A percentile compares a stretch with the other conserved stretches of the same genome.
phyloP scores from a whole-genome alignment of 2,329 filamentous ascomycete species.

The Rugonectria rugulosa region DNA sequence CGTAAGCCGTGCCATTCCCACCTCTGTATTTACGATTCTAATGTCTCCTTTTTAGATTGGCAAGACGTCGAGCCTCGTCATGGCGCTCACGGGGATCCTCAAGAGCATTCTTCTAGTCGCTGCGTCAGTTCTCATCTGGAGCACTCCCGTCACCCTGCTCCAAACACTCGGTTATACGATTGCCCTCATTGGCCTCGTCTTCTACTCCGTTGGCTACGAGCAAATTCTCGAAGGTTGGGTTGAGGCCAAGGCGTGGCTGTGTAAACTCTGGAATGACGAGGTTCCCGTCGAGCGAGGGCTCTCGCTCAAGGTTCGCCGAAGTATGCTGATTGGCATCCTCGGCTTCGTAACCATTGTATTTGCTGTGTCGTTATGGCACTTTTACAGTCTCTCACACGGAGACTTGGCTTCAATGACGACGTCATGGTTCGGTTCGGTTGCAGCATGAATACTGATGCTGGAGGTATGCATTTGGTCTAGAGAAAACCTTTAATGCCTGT shows the following conservation, averaged over 20 bases:
- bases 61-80: slow-evolving; percentile 85
- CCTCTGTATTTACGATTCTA: slow-evolving; percentile 13
- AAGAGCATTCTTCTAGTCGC: slow-evolving; percentile 87
- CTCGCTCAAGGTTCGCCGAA: slow-evolving; percentile 31
- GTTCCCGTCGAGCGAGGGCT: slow-evolving; percentile 29
- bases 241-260: slow-evolving; percentile 34
- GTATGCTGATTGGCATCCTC: slow-evolving; percentile 33
- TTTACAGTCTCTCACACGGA: slow-evolving; percentile 27
- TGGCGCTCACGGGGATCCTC: slow-evolving; percentile 85
- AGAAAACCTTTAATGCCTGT: slow-evolving; percentile 26
- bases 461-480: slow-evolving; percentile 21
- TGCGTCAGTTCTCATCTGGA: slow-evolving; percentile 80
- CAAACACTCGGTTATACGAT: slow-evolving; percentile 82
- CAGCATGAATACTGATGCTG: slow-evolving; percentile 13
- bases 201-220: slow-evolving; percentile 56
- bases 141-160: slow-evolving; percentile 72
- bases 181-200: slow-evolving; percentile 61
- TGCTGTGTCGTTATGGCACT: slow-evolving; percentile 37
- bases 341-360: slow-evolving; percentile 39
- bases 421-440: slow-evolving; percentile 33
- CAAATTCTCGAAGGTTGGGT: slow-evolving; percentile 39
- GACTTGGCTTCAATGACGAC: slow-evolving; percentile 27
- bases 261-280: slow-evolving; percentile 31
- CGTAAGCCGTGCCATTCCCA: slow-evolving; percentile 62
- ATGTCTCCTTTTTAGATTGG: slow-evolving; percentile 68